phyloP scores from a whole-genome alignment of 805 yeast genomes.

The Metschnikowia similis region DNA sequence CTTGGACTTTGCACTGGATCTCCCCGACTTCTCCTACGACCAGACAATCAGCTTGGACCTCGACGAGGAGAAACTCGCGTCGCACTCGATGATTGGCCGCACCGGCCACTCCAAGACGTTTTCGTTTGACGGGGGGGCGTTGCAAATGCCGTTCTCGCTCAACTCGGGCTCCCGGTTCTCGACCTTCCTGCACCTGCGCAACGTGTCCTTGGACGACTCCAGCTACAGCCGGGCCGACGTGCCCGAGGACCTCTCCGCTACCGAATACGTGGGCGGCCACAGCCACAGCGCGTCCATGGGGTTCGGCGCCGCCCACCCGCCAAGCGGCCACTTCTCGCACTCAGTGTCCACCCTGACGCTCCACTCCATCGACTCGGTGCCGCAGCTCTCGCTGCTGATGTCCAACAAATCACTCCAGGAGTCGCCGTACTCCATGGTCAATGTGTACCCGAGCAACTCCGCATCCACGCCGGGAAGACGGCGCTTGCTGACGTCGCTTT shows the following conservation, averaged over 20 bases:
- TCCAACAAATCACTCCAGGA: constrained; percentile 34
- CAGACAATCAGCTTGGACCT: constrained; percentile 8
- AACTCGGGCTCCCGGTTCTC: constrained; percentile 16
- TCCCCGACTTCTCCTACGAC: constrained; percentile 15
- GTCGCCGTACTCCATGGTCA: constrained; percentile 24
- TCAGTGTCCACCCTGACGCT: constrained; percentile 17
- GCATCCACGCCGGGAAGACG: constrained; percentile 36
- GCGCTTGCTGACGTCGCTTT: constrained; percentile 32
- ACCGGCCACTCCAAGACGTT: constrained; percentile 19
- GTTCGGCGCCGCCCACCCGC: constrained; percentile 15
- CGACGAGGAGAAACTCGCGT: constrained; percentile 3
- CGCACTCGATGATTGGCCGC: constrained; percentile 1
- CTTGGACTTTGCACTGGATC: constrained; percentile 15
- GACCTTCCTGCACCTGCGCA: constrained; percentile 17
- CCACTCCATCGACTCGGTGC: constrained; percentile 32
- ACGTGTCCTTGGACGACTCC: constrained; percentile 16
- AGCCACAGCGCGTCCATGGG: constrained; percentile 10
- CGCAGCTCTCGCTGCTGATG: constrained; percentile 32
- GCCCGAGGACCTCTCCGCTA: background rate
- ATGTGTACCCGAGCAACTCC: constrained; percentile 2
- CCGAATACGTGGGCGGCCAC: background rate
- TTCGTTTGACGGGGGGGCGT: constrained; percentile 14
- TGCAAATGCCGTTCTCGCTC: constrained; percentile 23
- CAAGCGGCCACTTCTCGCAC: constrained; percentile 14
- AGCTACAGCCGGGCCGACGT: constrained; percentile 5